Conservation (phyloP, 2,329 filamentous ascomycete species). For the Hymenoscyphus linearis region DNA sequence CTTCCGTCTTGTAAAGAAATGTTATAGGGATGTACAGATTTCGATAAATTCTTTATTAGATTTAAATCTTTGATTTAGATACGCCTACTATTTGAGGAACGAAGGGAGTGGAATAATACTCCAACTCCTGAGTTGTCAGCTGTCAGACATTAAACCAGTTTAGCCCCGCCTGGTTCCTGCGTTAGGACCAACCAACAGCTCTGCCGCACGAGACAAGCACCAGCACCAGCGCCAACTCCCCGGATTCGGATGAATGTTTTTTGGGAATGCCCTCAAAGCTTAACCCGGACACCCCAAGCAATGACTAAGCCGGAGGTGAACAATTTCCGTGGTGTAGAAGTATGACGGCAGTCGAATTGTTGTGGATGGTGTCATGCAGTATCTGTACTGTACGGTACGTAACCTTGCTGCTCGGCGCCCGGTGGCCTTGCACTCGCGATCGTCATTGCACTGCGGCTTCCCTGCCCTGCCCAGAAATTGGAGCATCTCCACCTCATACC, state of each 20-base stretch:
- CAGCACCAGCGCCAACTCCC: not conserved
- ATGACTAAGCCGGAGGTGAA: not conserved
- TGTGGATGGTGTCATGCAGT: too few species aligned
- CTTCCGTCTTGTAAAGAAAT: too few species aligned
- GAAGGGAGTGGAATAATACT: too few species aligned
- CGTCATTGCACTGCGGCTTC: slow-evolving; percentile 1
- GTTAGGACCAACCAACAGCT: not conserved
- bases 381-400: not conserved
- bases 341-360: not conserved
- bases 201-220: not conserved
- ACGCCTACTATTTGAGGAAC: too few species aligned
- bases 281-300: not conserved
- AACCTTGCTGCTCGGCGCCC: not conserved
- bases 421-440: not conserved
- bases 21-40: too few species aligned
- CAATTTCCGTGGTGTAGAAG: not conserved
- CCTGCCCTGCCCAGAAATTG: not conserved
- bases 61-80: too few species aligned
- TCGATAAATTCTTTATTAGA: too few species aligned
- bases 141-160: not conserved
- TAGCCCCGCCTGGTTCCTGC: not conserved
- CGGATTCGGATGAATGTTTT: not conserved
- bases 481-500: not conserved
- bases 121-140: too few species aligned
- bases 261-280: not conserved